phyloP scores from a whole-genome alignment of 2,329 filamentous ascomycete species.

The Fusarium scirpi region DNA sequence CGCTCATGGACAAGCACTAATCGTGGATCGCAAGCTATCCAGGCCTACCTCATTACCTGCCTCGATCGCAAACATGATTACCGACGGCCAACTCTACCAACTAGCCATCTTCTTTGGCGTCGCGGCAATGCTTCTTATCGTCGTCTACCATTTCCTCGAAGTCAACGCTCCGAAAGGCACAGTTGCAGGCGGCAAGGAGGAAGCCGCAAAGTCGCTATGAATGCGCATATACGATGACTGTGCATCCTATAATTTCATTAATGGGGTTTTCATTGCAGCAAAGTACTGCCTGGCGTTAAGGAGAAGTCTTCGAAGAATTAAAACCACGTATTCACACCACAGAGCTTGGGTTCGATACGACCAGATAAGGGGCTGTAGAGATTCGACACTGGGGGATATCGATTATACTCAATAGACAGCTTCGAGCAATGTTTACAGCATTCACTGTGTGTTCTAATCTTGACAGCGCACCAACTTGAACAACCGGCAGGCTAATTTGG shows the following conservation, averaged over 20 bases:
- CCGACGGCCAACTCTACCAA: conserved; percentile 89
- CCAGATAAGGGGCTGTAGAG: conserved; percentile 8
- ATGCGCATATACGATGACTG: conserved; percentile 12
- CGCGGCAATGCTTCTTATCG: conserved; percentile 89
- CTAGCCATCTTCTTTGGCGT: conserved; percentile 94
- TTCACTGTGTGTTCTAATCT: background rate
- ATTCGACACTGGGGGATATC: conserved; percentile 1
- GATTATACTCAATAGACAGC: conserved; percentile 10
- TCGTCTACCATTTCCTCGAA: conserved; percentile 96
- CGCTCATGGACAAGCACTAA: conserved; percentile 25
- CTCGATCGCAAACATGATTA: conserved; percentile 79
- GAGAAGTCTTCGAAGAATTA: conserved; percentile 29
- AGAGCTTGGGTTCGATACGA: conserved; percentile 11
- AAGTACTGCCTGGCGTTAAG: conserved; percentile 36
- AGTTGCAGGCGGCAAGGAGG: conserved; percentile 23
- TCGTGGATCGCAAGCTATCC: conserved; percentile 14
- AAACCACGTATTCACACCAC: conserved; percentile 6
- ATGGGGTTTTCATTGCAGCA: conserved; percentile 22
- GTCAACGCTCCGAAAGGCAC: conserved; percentile 72
- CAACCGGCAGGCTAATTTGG: background rate
- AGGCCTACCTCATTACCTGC: conserved; percentile 11
- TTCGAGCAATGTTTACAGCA: background rate
- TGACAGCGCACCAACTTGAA: background rate
- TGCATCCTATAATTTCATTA: conserved; percentile 31
- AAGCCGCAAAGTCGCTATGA: conserved; percentile 34